A percentile compares a stretch with the other conserved stretches of the same genome.
Conservation (phyloP, 75 land plant genomes). For the Pinus albicaulis region DNA sequence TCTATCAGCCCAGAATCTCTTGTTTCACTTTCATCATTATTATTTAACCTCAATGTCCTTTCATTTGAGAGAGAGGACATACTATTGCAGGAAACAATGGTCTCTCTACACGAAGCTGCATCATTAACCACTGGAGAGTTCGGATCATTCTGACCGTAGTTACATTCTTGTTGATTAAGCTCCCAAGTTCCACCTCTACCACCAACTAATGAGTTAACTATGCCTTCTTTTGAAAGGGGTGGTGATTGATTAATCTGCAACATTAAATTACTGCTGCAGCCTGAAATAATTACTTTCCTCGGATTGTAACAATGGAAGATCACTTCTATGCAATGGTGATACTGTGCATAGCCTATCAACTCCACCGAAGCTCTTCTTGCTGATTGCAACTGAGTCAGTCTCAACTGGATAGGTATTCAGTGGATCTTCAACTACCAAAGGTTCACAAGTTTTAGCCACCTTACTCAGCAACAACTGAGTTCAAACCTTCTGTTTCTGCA, state of each 20-base stretch:
- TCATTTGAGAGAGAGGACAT: background rate
- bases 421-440: background rate
- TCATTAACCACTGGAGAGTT: background rate
- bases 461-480: background rate
- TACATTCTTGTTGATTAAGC: background rate
- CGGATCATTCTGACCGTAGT: background rate
- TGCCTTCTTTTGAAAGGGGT: background rate
- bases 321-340: background rate
- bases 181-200: conserved; percentile 6
- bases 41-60: background rate
- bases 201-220: background rate
- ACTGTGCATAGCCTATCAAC: background rate
- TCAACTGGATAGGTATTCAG: background rate
- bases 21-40: background rate
- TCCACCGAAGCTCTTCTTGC: background rate
- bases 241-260: background rate
- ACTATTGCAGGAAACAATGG: background rate
- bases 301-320: conserved; percentile 8
- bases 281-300: conserved; percentile 3
- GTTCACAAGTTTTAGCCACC: background rate
- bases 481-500: conserved; percentile 6
- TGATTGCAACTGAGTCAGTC: background rate
- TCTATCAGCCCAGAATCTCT: background rate
- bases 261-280: background rate
- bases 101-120: background rate